Conservation (phyloP, 176 grass and related monocot genomes). For the Bolboschoenus planiculmis region DNA sequence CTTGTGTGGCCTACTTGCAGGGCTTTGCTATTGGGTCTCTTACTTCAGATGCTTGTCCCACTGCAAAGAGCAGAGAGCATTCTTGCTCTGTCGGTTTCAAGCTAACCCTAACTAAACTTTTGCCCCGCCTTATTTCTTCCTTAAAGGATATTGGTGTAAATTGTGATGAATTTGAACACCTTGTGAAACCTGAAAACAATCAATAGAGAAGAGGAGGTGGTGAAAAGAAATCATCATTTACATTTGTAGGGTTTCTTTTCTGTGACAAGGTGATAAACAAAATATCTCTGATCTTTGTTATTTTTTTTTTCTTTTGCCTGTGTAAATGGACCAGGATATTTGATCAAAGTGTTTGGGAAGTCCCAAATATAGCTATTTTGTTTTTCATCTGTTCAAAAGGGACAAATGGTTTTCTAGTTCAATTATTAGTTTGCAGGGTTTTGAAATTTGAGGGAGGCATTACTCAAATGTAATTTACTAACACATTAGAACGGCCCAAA, state of each 20-base stretch:
- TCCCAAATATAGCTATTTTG: slow-evolving; percentile 36
- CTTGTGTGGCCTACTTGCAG: slow-evolving; percentile 78
- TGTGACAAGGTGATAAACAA: slow-evolving; percentile 18
- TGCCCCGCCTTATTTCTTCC: slow-evolving; percentile 56
- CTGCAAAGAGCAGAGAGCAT: slow-evolving; percentile 53
- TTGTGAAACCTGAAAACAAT: slow-evolving; percentile 42
- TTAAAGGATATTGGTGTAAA: slow-evolving; percentile 51
- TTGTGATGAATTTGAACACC: slow-evolving; percentile 62
- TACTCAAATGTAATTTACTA: slow-evolving; percentile 7
- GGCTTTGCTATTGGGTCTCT: slow-evolving; percentile 71
- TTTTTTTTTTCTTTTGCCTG: slow-evolving; percentile 33
- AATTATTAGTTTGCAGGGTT: slow-evolving; percentile 31
- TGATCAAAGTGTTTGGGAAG: slow-evolving; percentile 45
- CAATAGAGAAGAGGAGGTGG: slow-evolving; percentile 33
- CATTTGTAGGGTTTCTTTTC: slow-evolving; percentile 31
- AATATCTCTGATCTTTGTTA: slow-evolving; percentile 40
- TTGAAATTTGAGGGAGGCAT: neutral
- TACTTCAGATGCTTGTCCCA: slow-evolving; percentile 50
- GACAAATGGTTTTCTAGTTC: slow-evolving; percentile 37
- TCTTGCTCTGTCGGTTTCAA: slow-evolving; percentile 88
- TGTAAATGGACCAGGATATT: slow-evolving; percentile 18
- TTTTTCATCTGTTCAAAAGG: slow-evolving; percentile 19
- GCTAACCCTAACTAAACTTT: slow-evolving; percentile 73
- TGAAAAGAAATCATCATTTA: slow-evolving; percentile 2
- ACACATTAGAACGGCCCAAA: neutral